Base-by-base conservation (phyloP, 2,329 filamentous ascomycete genomes). In the Pezicula carpinea region DNA sequence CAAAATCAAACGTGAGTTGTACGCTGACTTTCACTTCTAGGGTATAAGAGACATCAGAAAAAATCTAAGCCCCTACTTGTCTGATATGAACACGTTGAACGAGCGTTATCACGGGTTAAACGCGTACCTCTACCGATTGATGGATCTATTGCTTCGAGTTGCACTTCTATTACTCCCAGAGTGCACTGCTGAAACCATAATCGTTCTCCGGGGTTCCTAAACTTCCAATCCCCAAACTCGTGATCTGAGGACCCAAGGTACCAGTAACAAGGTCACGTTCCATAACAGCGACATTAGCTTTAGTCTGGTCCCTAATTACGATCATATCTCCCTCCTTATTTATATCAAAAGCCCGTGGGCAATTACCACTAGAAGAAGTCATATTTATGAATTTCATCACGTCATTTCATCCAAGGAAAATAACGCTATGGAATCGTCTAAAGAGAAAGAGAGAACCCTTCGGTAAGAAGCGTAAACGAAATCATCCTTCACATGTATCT, bases 391-490 rank as follows among this genome's bases (percentile, higher is more conserved):
- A 71, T 0, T 52, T 57, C 18, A 75, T 57, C 7, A 55, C 62
- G 14, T 71, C 71, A 18, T 58, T 4, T 55, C 34, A 17, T 59
- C 46, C 22, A 70, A 52, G 6, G 56, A 49, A 51, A 69, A 72
- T 2, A 70, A 69, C 0, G 66, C 59, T 15, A 77, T 57, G 0
- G 69, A 69, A 59, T 77, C 73, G 35, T 77, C 71, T 39, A 73
- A 63, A 3, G 67, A 53, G 61, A 82, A 83, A 2, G 76, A 71
- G 50, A 75, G 69, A 60, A 82, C 80, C 52, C 78, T 76, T 47
- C 83, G 75, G 69, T 86, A 86, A 14, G 76, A 75, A 7, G 75
- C 75, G 60, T 84, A 74, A 35, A 85, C 56, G 62, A 77, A 82
- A 53, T 74, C 72, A 55, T 75, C 77, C 22, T 56, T 61, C 6